Conservation (phyloP, 2,329 filamentous ascomycete species). For the Pseudogymnoascus sp. region DNA sequence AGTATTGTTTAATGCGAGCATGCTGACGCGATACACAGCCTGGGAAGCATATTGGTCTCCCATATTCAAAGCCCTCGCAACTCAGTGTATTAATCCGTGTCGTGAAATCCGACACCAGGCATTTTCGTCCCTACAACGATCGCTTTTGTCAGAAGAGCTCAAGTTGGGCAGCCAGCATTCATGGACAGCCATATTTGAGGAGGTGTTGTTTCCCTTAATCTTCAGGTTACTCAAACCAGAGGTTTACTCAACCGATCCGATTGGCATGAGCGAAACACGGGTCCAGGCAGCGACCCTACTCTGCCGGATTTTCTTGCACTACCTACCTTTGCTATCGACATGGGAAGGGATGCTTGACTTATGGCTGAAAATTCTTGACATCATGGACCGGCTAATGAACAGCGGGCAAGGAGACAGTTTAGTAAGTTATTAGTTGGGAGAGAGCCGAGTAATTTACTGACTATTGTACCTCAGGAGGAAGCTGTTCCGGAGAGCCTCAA, state of each 20-base stretch:
- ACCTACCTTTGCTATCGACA: slow-evolving; percentile 73
- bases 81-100: slow-evolving; percentile 89
- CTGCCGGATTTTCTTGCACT: slow-evolving; percentile 93
- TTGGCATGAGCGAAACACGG: slow-evolving; percentile 91
- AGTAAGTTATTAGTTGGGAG: slow-evolving; percentile 43
- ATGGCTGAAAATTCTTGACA: slow-evolving; percentile 85
- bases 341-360: slow-evolving; percentile 86
- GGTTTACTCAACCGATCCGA: slow-evolving; percentile 80
- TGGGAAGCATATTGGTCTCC: slow-evolving; percentile 98
- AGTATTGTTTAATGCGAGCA: not conserved
- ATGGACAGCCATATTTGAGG: slow-evolving; percentile 91
- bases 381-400: slow-evolving; percentile 95
- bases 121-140: slow-evolving; percentile 75
- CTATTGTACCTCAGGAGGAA: slow-evolving; percentile 57
- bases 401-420: slow-evolving; percentile 85
- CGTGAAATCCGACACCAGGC: slow-evolving; percentile 86
- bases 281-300: slow-evolving; percentile 85
- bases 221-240: slow-evolving; percentile 83
- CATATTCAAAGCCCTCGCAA: slow-evolving; percentile 79
- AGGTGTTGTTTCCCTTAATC: slow-evolving; percentile 90
- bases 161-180: slow-evolving; percentile 77
- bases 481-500: slow-evolving; percentile 92
- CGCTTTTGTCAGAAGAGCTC: slow-evolving; percentile 75
- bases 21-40: slow-evolving; percentile 43
- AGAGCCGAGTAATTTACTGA: not conserved